Conservation (phyloP, 108 stramenopile species). For the Discostella stelligeroides region DNA sequence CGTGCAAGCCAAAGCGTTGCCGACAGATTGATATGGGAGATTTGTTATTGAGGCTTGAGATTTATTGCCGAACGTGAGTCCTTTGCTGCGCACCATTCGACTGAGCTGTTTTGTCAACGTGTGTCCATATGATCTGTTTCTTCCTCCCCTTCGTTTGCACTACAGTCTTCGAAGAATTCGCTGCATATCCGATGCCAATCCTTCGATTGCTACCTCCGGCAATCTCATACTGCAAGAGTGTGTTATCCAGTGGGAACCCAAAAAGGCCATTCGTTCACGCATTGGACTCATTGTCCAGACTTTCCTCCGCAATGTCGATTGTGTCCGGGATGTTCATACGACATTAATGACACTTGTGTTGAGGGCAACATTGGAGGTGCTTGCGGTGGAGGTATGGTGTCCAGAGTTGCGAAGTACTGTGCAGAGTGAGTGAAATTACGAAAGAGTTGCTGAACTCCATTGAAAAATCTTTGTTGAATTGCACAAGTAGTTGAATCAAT, state of each 20-base stretch:
- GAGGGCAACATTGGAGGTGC: conserved; percentile 71
- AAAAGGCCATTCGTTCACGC: conserved; percentile 66
- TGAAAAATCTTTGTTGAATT: no score
- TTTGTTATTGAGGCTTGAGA: conserved; percentile 65
- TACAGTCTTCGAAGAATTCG: conserved; percentile 41
- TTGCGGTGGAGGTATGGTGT: conserved; percentile 73
- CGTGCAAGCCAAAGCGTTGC: conserved; percentile 24
- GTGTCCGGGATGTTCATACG: conserved; percentile 54
- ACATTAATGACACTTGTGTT: conserved; percentile 64
- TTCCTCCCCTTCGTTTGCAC: background rate
- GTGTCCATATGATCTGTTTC: background rate
- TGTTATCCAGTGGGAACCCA: conserved; percentile 71
- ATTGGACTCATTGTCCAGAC: conserved; percentile 54
- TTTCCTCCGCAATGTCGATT: conserved; percentile 44
- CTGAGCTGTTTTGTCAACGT: background rate
- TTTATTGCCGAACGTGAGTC: conserved; percentile 71
- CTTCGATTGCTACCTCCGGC: conserved; percentile 20
- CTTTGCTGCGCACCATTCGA: conserved; percentile 9
- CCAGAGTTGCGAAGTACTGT: conserved; percentile 62
- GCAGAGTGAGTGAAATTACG: conserved; percentile 57
- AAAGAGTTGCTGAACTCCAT: no score
- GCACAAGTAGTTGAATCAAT: no score
- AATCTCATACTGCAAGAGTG: conserved; percentile 82
- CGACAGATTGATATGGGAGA: conserved; percentile 67
- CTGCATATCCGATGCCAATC: conserved; percentile 31